Evolutionary conservation across 179 eudicot genomes (phyloP).

Genomic region (Silene vulgaris): DNA sequence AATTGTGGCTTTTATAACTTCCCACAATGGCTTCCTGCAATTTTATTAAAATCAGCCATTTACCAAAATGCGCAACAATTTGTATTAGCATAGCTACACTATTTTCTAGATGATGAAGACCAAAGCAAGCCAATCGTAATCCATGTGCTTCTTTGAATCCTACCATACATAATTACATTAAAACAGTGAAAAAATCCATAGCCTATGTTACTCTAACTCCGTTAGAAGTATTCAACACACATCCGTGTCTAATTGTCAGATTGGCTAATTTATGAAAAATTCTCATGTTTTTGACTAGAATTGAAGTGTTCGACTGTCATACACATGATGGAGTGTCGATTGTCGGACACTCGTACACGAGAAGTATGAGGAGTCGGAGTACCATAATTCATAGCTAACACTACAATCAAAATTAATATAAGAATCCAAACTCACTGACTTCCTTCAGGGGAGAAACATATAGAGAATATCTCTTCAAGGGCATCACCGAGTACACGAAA

Average conservation of each 20-base stretch:
- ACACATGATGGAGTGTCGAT: not conserved
- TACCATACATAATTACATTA: not conserved
- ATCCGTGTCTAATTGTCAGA: not conserved
- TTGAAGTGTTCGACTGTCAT: not conserved
- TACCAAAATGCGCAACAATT: not conserved
- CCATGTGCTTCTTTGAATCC: not conserved
- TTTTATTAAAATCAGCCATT: not conserved
- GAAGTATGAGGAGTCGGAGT: not conserved
- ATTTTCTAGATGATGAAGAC: slow-evolving; percentile 4
- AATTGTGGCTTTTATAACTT: slow-evolving; percentile 50
- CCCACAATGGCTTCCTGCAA: slow-evolving; percentile 82
- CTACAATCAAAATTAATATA: slow-evolving; percentile 7
- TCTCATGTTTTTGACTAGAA: not conserved
- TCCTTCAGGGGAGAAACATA: slow-evolving; percentile 65
- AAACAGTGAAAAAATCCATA: not conserved
- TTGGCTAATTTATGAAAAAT: not conserved
- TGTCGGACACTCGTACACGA: not conserved
- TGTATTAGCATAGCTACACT: not conserved
- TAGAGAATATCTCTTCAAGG: slow-evolving; percentile 63
- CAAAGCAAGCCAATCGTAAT: not conserved
- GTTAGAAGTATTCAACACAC: not conserved
- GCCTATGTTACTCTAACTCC: not conserved
- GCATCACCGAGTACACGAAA: slow-evolving; percentile 61
- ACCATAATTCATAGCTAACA: not conserved
- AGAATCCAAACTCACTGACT: slow-evolving; percentile 49